phyloP scores from a whole-genome alignment of 1,284 basidiomycete species.

The Malassezia sp. region DNA sequence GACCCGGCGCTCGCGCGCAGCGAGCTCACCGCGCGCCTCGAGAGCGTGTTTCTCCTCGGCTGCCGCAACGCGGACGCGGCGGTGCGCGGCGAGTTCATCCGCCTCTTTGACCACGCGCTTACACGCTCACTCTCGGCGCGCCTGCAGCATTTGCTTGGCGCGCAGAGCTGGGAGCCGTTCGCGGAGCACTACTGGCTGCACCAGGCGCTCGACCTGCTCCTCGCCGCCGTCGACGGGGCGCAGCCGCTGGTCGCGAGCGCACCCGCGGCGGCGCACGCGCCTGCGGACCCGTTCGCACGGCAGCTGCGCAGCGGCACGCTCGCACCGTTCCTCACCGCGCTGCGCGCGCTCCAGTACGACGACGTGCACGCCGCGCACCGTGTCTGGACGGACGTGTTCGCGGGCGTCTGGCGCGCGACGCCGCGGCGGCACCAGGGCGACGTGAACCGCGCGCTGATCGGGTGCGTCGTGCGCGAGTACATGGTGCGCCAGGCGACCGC shows the following conservation, averaged over 20 bases:
- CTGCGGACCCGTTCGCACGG: not conserved
- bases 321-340: slow-evolving; percentile 50
- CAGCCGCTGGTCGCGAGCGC: slow-evolving; percentile 22
- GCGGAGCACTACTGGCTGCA: slow-evolving; percentile 92
- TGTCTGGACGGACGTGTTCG: slow-evolving; percentile 81
- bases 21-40: slow-evolving; percentile 84
- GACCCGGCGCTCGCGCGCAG: slow-evolving; percentile 73
- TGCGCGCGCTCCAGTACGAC: slow-evolving; percentile 72
- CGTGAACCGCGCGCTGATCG: slow-evolving; percentile 77
- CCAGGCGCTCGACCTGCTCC: slow-evolving; percentile 75
- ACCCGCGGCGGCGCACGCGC: slow-evolving; percentile 20
- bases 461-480: slow-evolving; percentile 82
- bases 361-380: slow-evolving; percentile 68
- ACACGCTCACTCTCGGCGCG: slow-evolving; percentile 70
- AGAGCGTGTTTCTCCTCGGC: slow-evolving; percentile 84
- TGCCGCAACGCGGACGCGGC: slow-evolving; percentile 70
- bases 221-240: slow-evolving; percentile 52
- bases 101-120: slow-evolving; percentile 78
- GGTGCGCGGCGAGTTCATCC: slow-evolving; percentile 76
- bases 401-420: slow-evolving; percentile 76
- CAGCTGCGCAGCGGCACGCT: slow-evolving; percentile 21
- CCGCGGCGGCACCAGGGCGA: slow-evolving; percentile 77
- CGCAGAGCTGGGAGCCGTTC: slow-evolving; percentile 90
- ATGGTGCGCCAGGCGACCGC: slow-evolving; percentile 76
- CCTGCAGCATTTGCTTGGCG: slow-evolving; percentile 78